phyloP scores from a whole-genome alignment of 2,329 filamentous ascomycete genomes.

The Conoideocrella luteorostrata region DNA sequence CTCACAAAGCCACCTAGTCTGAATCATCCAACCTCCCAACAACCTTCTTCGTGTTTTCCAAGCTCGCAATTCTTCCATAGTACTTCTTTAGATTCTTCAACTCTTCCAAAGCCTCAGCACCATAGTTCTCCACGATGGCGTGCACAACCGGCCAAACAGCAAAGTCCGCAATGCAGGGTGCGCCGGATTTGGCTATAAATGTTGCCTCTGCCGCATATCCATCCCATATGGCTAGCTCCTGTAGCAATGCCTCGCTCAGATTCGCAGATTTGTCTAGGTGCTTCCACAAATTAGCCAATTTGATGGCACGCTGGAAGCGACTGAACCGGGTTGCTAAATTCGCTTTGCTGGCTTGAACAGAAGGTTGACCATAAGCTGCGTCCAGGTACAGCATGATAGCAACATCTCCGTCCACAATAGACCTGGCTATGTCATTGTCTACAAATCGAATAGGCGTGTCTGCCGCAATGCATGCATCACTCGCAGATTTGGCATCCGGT shows the following conservation, averaged over 20 bases:
- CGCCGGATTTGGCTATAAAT: not conserved
- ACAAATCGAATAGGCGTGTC: conserved; percentile 40
- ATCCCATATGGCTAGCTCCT: conserved; percentile 36
- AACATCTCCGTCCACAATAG: conserved; percentile 41
- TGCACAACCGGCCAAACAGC: conserved; percentile 51
- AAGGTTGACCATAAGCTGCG: conserved; percentile 35
- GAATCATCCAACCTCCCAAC: conserved; percentile 12
- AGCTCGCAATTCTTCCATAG: conserved; percentile 24
- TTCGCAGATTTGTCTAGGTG: not conserved
- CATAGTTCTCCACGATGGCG: conserved; percentile 32
- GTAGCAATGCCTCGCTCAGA: conserved; percentile 17
- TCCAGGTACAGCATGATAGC: conserved; percentile 58
- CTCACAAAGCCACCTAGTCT: too few species aligned
- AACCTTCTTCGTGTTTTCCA: conserved; percentile 18
- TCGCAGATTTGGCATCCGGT: not conserved
- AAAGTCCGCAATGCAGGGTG: conserved; percentile 37
- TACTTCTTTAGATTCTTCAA: conserved; percentile 28
- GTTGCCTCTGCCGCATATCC: conserved; percentile 17
- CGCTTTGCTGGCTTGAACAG: conserved; percentile 16
- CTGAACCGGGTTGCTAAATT: conserved; percentile 31
- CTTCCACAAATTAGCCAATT: conserved; percentile 23
- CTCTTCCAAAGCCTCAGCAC: conserved; percentile 23
- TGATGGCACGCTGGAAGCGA: conserved; percentile 34
- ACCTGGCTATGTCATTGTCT: conserved; percentile 45
- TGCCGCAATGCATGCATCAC: not conserved